Base-by-base conservation (phyloP, 1,139 yeast genomes). In the Wickerhamomyces sp. region DNA sequence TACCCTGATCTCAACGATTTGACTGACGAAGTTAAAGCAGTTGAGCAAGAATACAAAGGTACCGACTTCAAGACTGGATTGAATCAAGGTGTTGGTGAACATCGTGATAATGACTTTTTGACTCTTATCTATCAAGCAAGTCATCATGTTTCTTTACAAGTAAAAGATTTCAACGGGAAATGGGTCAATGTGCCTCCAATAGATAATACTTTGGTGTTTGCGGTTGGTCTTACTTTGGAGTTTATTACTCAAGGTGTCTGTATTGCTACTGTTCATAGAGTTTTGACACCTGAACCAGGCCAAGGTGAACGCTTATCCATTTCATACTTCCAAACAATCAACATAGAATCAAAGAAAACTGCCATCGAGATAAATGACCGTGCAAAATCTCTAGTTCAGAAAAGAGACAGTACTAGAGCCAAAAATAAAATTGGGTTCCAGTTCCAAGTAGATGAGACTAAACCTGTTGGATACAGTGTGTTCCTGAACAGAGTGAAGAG, bases 221-320 rank as follows among this genome's bases (percentile, higher is more conserved):
- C 76, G 49, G 79, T 69, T 13, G 83, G 82, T 7, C 79, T 77
- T 57, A 76, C 81, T 0, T 58, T 78, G 41, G 81, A 77, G 55
- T 77, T 78, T 18, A 66, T 77, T 23, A 72, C 81, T 3, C 69
- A 68, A 44, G 81, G 81, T 5, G 76, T 75, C 6, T 76, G 81
- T 56, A 74, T 61, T 78, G 84, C 89, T n/a, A 81, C 89, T 0
- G 79, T 82, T 23, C 90, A 83, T 59, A 66, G 81, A 43, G 89
- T 82, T 2, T 55, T 75, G 40, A 72, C 79, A 1, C 87, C 88
- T 0, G 56, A 66, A 23, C 64, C 73, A 3, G 83, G 81, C 0
- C 53, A 69, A 7, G 82, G 82, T 1, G 76, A 79, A 11, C 59
- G 83, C 42, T 61, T 77, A 14, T 75, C 80, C 9, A 65, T 78